A percentile compares a stretch with the other conserved stretches of the same genome.
Evolutionary conservation across 2,329 filamentous ascomycete species (phyloP).

Genomic region (Colletotrichum musicola): DNA sequence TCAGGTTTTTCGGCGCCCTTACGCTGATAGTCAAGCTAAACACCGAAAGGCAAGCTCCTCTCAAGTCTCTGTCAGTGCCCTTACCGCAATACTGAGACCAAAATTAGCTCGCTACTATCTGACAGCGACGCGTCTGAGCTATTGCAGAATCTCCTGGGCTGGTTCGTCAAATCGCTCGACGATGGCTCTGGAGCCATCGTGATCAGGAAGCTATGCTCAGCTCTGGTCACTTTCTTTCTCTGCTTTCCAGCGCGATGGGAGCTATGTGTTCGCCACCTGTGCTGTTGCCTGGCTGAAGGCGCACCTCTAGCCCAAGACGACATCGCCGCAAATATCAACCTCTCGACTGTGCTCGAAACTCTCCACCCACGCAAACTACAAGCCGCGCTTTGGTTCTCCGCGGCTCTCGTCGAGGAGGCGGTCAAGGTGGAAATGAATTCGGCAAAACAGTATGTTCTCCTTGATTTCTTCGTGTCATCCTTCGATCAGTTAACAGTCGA

Average conservation of each 20-base stretch:
- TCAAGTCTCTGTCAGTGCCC: conserved; percentile 21
- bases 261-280: conserved; percentile 72
- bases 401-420: conserved; percentile 74
- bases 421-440: conserved; percentile 75
- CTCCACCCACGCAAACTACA: conserved; percentile 63
- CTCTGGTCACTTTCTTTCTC: conserved; percentile 80
- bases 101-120: conserved; percentile 60
- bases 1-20: conserved; percentile 92
- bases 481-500: conserved; percentile 21
- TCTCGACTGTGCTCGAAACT: conserved; percentile 60
- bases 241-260: conserved; percentile 77
- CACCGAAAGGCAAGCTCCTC: conserved; percentile 74
- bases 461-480: background rate
- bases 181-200: conserved; percentile 71
- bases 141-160: conserved; percentile 70
- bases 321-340: conserved; percentile 51
- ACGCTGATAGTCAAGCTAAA: conserved; percentile 97
- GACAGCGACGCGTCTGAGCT: conserved; percentile 70
- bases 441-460: conserved; percentile 63
- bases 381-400: conserved; percentile 74
- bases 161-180: conserved; percentile 69
- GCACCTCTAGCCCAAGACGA: conserved; percentile 39
- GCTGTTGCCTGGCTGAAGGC: conserved; percentile 57
- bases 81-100: background rate
- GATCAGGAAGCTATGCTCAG: conserved; percentile 81